Evolutionary conservation across 371 early-diverging fungal genomes (phyloP).

Genomic region (Mortierella polycephala): DNA sequence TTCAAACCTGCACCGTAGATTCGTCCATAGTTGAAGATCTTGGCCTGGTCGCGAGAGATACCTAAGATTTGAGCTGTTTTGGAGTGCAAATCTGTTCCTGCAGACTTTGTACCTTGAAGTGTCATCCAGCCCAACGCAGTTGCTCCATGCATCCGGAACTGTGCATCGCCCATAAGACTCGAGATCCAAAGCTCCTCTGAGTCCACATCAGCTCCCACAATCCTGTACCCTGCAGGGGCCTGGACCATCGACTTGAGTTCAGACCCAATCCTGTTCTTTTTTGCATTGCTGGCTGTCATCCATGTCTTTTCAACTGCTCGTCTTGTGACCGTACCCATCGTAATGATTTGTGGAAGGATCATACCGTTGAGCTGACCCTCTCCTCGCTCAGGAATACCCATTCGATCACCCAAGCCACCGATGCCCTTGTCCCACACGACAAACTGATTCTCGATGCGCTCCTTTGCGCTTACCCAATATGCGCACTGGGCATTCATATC

Average conservation of each 20-base stretch:
- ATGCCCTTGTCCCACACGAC: constrained; percentile 77
- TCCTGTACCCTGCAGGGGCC: constrained; percentile 84
- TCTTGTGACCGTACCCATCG: constrained; percentile 98
- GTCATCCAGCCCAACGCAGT: constrained; percentile 98
- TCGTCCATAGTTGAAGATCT: constrained; percentile 96
- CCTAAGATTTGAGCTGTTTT: constrained; percentile 90
- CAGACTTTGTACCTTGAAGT: constrained; percentile 91
- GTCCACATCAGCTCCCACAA: constrained; percentile 98
- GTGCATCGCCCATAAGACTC: constrained; percentile 93
- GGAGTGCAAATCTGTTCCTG: constrained; percentile 94
- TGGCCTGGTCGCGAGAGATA: constrained; percentile 91
- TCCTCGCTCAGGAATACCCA: constrained; percentile 60
- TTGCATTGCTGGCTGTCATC: constrained; percentile 97
- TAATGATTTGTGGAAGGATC: constrained; percentile 91
- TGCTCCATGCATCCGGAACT: constrained; percentile 93
- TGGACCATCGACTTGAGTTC: constrained; percentile 92
- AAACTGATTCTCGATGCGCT: constrained; percentile 86
- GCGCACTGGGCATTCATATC: constrained; percentile 83
- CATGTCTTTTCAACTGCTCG: constrained; percentile 95
- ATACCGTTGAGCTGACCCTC: constrained; percentile 66
- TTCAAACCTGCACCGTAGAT: constrained; percentile 96
- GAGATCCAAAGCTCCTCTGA: constrained; percentile 98
- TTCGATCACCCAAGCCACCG: constrained; percentile 27
- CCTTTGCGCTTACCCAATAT: constrained; percentile 94
- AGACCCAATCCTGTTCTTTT: constrained; percentile 90